Conservation (phyloP, 1,284 basidiomycete species). For the Ganoderma lingzhi region DNA sequence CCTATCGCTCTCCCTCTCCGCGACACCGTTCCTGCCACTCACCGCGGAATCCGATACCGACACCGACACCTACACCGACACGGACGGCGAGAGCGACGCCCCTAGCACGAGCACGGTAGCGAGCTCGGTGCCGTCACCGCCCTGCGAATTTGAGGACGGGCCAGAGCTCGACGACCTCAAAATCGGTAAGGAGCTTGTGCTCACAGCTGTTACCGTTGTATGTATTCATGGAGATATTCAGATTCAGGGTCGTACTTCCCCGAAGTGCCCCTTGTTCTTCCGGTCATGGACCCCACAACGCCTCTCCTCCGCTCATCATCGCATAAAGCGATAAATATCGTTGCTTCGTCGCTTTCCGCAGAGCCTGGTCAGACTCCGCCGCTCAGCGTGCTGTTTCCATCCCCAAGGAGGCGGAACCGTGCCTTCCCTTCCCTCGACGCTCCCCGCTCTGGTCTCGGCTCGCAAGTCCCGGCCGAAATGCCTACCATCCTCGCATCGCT, state of each 20-base stretch:
- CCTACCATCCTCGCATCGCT: neutral
- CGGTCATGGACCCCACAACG: neutral
- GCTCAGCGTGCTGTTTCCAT: conserved; percentile 31
- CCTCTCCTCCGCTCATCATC: neutral
- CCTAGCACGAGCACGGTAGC: conserved; percentile 36
- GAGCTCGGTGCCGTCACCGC: conserved; percentile 35
- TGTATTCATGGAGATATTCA: conserved; percentile 20
- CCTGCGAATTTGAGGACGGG: conserved; percentile 33
- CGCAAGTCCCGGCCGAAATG: neutral
- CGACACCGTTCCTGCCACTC: conserved; percentile 1
- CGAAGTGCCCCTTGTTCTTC: conserved; percentile 9
- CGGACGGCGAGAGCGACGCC: conserved; percentile 41
- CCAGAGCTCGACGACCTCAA: conserved; percentile 23
- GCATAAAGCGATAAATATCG: neutral
- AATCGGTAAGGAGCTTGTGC: conserved; percentile 18
- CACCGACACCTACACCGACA: conserved; percentile 33
- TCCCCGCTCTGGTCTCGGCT: neutral
- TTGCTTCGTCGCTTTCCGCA: neutral
- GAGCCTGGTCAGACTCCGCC: conserved; percentile 35
- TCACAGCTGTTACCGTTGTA: conserved; percentile 3
- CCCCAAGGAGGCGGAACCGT: conserved; percentile 17
- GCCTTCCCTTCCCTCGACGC: conserved; percentile 13
- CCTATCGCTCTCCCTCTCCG: conserved; percentile 18
- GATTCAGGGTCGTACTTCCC: conserved; percentile 37
- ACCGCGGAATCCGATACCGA: conserved; percentile 29